These are phyloP conservation scores for Histomonas meleagridis DNA, from an alignment of 208 protist genomes.

Conservation along the genomic window DNA sequence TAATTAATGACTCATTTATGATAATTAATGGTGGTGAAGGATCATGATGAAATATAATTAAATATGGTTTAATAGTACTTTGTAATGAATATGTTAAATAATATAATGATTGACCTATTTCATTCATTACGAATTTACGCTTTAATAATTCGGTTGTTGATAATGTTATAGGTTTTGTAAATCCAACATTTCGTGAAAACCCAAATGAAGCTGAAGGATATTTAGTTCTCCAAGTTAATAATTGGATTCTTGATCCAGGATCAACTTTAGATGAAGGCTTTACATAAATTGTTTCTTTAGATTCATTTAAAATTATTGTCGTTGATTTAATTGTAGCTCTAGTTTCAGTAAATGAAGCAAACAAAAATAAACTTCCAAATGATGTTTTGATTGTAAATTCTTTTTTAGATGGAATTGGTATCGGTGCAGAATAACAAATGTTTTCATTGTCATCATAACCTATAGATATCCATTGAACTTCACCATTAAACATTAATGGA, in stretches of 20 bases:
- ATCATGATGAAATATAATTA: conserved; percentile 3
- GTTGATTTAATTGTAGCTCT: not conserved
- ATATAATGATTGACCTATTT: no score
- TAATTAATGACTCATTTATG: not conserved
- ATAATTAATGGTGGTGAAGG: not conserved
- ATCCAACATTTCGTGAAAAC: not conserved
- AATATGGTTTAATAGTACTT: not conserved
- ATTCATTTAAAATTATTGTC: not conserved
- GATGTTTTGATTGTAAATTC: not conserved
- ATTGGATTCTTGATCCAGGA: not conserved
- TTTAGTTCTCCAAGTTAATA: not conserved
- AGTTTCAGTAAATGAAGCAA: not conserved
- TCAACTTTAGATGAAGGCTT: not conserved
- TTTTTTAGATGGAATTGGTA: not conserved
- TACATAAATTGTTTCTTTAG: not conserved
- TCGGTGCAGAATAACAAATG: not conserved
- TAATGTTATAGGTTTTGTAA: not conserved
- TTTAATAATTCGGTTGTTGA: not conserved
- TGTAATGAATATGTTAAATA: conserved; percentile 13
- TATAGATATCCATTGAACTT: not conserved
- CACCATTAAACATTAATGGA: not conserved
- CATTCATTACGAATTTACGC: not conserved
- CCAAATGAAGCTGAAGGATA: not conserved
- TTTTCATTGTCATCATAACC: not conserved
- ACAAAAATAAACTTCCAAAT: not conserved